Evolutionary conservation across 2,329 filamentous ascomycete species (phyloP), one percentile per base, ranked within the genome.

Genomic region (Botrytis sinoallii): DNA sequence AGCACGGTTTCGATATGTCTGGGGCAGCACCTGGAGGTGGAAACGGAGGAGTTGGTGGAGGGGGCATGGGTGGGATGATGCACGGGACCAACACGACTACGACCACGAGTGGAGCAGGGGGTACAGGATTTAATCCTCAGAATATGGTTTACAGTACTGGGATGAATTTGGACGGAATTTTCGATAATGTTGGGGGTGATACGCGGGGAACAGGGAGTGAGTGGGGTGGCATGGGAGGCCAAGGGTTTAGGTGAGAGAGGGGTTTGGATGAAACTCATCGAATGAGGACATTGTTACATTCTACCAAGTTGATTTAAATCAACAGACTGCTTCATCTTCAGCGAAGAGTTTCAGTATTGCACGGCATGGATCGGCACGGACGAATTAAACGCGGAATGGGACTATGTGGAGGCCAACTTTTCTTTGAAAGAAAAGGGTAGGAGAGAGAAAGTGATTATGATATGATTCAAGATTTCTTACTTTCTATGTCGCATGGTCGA

Each of bases 1-100:
- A 79, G 70, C 75, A 73, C n/a, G 73, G 67, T 18, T 79, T 76
- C 55, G 75, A 78, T 63, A 55, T 77, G n/a, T 52, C 64, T 6
- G 66, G 66, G 10, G 25, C 48, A 48, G 35, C n/a, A 42, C 38
- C 38, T 5, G 66, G 66, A 57, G 48, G 16, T 64, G 38, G 25
- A 42, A 57, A 29, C 16, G n/a, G n/a, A 18, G 52, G 52, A 57
- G 52, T 29, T 29, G 14, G n/a, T 6, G n/a, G 66, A 22, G 48
- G 38, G 38, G 14, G 60, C 35, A 63, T 63, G 60, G 22, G 60
- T 10, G 48, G 38, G 35, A 25, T 42, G 38, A 32, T 68, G n/a
- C 66, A 68, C 10, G 38, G 66, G 2, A 22, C 35, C 5, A 42
- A 42, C 40, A 6, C 66, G 18, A 57, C 20, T 57, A 18, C 48